A percentile compares a stretch with the other conserved stretches of the same genome.
These are phyloP conservation scores for Nakaseomyces delphensis DNA, from an alignment of 1,139 yeast species.

Conservation along the genomic window DNA sequence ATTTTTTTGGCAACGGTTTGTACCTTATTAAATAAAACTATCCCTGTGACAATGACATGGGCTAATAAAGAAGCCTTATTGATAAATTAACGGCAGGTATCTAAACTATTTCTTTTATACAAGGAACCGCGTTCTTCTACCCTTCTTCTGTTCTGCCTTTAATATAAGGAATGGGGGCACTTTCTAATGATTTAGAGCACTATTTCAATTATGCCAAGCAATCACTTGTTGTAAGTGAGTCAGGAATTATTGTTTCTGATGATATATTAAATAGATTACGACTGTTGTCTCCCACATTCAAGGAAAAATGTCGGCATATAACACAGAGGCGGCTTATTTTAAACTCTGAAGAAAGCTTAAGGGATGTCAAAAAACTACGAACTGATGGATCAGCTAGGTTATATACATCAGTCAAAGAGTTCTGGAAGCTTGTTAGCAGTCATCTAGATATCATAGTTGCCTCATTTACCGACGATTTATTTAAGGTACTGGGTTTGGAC, in stretches of 20 bases:
- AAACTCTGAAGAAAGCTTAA: neutral
- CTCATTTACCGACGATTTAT: neutral
- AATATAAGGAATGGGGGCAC: neutral
- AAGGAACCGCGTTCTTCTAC: too few relatives aligned
- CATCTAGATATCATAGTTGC: neutral
- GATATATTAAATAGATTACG: neutral
- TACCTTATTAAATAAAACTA: too few relatives aligned
- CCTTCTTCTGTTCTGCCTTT: too few relatives aligned
- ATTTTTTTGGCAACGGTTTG: too few relatives aligned
- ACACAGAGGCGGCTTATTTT: conserved; percentile 5
- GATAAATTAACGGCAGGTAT: too few relatives aligned
- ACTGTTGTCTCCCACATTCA: neutral
- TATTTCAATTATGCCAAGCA: neutral
- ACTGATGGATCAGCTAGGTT: conserved; percentile 4
- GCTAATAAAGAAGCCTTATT: too few relatives aligned
- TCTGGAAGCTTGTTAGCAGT: conserved; percentile 1
- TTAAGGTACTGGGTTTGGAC: neutral
- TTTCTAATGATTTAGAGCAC: neutral
- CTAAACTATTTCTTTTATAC: too few relatives aligned
- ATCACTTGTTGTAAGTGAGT: neutral
- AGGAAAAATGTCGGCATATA: conserved; percentile 5
- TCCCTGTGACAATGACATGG: too few relatives aligned
- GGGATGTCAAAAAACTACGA: neutral
- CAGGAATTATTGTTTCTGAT: neutral
- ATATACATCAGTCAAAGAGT: conserved; percentile 1